These are phyloP conservation scores for Apiospora phragmitis DNA, from an alignment of 2,329 filamentous ascomycete genomes.

Conservation along the genomic window DNA sequence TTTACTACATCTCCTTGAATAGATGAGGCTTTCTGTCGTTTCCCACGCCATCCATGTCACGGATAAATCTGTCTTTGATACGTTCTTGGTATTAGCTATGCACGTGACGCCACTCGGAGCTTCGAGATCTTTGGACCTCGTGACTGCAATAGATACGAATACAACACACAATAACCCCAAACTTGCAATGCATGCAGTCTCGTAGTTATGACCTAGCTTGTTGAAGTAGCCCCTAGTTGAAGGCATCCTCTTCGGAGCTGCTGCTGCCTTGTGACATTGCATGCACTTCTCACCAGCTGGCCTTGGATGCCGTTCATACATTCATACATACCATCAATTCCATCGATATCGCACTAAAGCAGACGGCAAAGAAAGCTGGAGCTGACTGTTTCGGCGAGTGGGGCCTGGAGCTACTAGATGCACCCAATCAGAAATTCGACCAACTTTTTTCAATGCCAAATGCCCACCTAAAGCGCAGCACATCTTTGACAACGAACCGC, in stretches of 20 bases:
- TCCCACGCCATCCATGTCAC: background rate
- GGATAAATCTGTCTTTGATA: background rate
- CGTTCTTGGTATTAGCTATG: background rate
- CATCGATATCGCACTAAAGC: background rate
- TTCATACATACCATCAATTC: background rate
- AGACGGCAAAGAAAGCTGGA: conserved; percentile 13
- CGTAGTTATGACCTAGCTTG: background rate
- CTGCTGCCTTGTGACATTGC: background rate
- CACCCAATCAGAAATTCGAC: conserved; percentile 33
- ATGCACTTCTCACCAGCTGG: background rate
- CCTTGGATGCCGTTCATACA: background rate
- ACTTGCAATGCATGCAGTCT: background rate
- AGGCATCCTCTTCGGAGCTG: background rate
- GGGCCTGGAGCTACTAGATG: background rate
- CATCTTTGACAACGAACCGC: conserved; percentile 25
- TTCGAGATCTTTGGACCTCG: background rate
- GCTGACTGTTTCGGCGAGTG: conserved; percentile 10
- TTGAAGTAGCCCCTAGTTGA: background rate
- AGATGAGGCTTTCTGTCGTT: background rate
- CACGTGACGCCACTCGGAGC: background rate
- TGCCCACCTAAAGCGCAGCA: conserved; percentile 29
- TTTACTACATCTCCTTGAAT: background rate
- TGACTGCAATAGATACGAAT: background rate
- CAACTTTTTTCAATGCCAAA: conserved; percentile 19
- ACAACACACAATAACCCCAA: background rate